phyloP scores from a whole-genome alignment of 371 early-diverging fungal species.

The Rhizomucor miehei region DNA sequence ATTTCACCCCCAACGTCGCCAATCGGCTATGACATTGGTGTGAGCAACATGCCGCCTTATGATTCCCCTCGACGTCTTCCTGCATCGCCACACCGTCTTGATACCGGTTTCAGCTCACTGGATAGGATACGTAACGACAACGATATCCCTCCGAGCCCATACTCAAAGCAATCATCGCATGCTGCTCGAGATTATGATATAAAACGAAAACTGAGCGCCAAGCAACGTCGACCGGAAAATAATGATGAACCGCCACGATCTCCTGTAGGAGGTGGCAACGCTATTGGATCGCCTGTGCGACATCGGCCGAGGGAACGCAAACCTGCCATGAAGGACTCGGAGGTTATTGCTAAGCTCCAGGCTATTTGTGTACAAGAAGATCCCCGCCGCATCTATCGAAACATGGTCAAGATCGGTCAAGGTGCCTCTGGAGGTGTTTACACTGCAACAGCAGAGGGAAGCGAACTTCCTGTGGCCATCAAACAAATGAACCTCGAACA shows the following conservation, averaged over 20 bases:
- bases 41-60: constrained; percentile 6
- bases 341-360: constrained; percentile 84
- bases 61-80: constrained; percentile 15
- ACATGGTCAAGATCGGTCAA: constrained; percentile 23
- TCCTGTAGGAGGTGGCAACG: constrained; percentile 22
- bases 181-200: constrained; percentile 49
- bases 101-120: not conserved
- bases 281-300: constrained; percentile 41
- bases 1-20: constrained; percentile 3
- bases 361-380: constrained; percentile 91
- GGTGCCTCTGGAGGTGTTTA: constrained; percentile 94
- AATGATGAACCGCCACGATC: constrained; percentile 32
- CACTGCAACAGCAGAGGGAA: constrained; percentile 74
- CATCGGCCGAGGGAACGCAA: constrained; percentile 27
- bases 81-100: constrained; percentile 12
- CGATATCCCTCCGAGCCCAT: not conserved
- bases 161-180: constrained; percentile 18
- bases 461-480: constrained; percentile 79
- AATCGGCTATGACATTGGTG: not conserved
- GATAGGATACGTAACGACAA: constrained; percentile 9
- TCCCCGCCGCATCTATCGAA: constrained; percentile 43
- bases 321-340: constrained; percentile 43
- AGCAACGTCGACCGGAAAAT: constrained; percentile 43
- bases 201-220: constrained; percentile 41
- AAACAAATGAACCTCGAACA: constrained; percentile 96